Percentiles rank a stretch among this genome's conserved stretches.
phyloP scores from a whole-genome alignment of 2,329 filamentous ascomycete genomes.

The Fusarium sp. region DNA sequence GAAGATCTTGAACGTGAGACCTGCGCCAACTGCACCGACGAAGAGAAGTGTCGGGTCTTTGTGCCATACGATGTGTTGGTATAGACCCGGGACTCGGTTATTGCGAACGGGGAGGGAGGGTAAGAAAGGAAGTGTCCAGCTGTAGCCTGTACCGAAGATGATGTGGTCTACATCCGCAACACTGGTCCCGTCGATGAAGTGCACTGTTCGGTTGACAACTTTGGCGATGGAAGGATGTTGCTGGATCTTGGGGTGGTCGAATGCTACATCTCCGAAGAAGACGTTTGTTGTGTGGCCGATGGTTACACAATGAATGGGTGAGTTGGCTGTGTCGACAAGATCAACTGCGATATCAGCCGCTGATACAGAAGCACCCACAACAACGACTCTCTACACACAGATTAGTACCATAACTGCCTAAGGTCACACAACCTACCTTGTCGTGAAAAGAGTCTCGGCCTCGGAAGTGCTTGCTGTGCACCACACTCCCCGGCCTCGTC shows the following conservation, averaged over 20 bases:
- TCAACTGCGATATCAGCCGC: constrained; percentile 68
- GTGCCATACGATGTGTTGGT: constrained; percentile 65
- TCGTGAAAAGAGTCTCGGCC: constrained; percentile 53
- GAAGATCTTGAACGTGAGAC: constrained; percentile 73
- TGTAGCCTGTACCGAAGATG: constrained; percentile 73
- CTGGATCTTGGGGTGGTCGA: constrained; percentile 63
- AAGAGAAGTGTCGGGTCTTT: constrained; percentile 64
- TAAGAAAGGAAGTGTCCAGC: constrained; percentile 69
- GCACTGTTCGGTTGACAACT: constrained; percentile 57
- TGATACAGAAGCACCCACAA: constrained; percentile 71
- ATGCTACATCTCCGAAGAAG: constrained; percentile 67
- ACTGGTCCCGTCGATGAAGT: constrained; percentile 63
- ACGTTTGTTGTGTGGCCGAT: constrained; percentile 57
- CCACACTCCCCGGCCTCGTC: constrained; percentile 56
- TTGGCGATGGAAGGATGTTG: constrained; percentile 57
- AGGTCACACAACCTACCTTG: constrained; percentile 49
- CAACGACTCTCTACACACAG: constrained; percentile 58
- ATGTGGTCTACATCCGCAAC: constrained; percentile 66
- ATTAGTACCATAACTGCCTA: background rate
- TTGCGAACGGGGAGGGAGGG: constrained; percentile 59
- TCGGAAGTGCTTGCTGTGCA: constrained; percentile 64
- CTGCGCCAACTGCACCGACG: constrained; percentile 64
- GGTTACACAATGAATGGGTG: constrained; percentile 60
- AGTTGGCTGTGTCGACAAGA: constrained; percentile 54
- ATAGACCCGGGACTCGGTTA: constrained; percentile 64